Evolutionary conservation across 495 filamentous ascomycete genomes (phyloP).

Genomic region (Podospora pseudopauciseta): DNA sequence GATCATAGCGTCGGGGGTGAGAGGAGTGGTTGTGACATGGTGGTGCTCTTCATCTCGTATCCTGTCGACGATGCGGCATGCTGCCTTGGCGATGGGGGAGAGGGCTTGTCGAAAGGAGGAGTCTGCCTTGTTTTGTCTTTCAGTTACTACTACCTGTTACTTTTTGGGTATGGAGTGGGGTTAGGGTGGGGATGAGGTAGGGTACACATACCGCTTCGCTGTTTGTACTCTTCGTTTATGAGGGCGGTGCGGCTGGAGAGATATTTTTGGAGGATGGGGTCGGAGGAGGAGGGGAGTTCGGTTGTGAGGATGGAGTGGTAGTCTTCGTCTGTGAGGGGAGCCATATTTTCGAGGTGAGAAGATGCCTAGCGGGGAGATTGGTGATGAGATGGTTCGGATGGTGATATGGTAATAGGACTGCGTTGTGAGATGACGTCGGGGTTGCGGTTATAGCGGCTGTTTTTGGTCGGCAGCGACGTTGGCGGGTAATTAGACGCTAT

Average conservation of each 20-base stretch:
- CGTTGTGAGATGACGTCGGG: background rate
- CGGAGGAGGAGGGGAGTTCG: constrained; percentile 52
- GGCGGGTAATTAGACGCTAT: background rate
- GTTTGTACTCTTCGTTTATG: constrained; percentile 72
- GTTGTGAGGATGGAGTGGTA: constrained; percentile 50
- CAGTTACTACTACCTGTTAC: background rate
- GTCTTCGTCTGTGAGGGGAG: constrained; percentile 46
- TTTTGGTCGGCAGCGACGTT: background rate
- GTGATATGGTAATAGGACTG: background rate
- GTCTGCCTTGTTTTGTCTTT: constrained; percentile 13
- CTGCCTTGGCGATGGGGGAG: constrained; percentile 54
- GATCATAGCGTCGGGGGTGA: constrained; percentile 77
- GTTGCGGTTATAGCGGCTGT: background rate
- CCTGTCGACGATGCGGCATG: constrained; percentile 69
- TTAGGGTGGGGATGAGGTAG: background rate
- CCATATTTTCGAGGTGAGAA: constrained; percentile 10
- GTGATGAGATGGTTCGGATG: background rate
- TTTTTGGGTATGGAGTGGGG: background rate
- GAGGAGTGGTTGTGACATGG: constrained; percentile 24
- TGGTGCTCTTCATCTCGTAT: constrained; percentile 74
- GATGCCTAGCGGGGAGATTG: background rate
- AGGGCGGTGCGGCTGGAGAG: constrained; percentile 71
- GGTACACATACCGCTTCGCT: constrained; percentile 63
- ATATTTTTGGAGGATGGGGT: constrained; percentile 78
- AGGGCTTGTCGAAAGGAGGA: constrained; percentile 54